phyloP scores from a whole-genome alignment of 2,329 filamentous ascomycete species.

The Venturia effusa region DNA sequence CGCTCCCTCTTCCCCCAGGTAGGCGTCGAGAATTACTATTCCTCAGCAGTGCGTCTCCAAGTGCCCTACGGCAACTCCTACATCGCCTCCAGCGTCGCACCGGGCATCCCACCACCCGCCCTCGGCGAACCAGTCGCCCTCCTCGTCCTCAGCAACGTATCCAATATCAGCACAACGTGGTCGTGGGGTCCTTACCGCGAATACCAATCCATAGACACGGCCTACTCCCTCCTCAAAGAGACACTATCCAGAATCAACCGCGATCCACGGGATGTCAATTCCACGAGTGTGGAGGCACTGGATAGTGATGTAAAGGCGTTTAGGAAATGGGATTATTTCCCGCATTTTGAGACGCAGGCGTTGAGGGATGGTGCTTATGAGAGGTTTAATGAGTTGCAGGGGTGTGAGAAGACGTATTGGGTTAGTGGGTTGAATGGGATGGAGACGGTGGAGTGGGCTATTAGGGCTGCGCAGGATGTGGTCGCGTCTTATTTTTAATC shows the following conservation, averaged over 20 bases:
- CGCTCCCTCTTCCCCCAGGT: slow-evolving; percentile 23
- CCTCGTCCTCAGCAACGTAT: slow-evolving; percentile 20
- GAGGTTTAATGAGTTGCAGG: slow-evolving; percentile 24
- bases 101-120: slow-evolving; percentile 22
- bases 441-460: slow-evolving; percentile 28
- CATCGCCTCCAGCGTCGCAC: slow-evolving; percentile 19
- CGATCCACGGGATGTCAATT: slow-evolving; percentile 24
- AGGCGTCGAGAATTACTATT: slow-evolving; percentile 26
- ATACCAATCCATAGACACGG: slow-evolving; percentile 20
- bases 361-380: slow-evolving; percentile 21
- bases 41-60: slow-evolving; percentile 22
- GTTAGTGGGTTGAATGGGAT: slow-evolving; percentile 26
- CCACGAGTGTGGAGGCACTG: slow-evolving; percentile 15
- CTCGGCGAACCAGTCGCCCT: slow-evolving; percentile 25
- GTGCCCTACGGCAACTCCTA: slow-evolving; percentile 27
- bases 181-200: slow-evolving; percentile 26
- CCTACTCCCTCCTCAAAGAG: slow-evolving; percentile 19
- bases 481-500: slow-evolving; percentile 23
- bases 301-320: slow-evolving; percentile 23
- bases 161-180: slow-evolving; percentile 25
- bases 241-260: slow-evolving; percentile 25
- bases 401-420: slow-evolving; percentile 26
- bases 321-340: slow-evolving; percentile 29
- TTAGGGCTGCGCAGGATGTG: slow-evolving; percentile 24
- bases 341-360: slow-evolving; percentile 23